These are phyloP conservation scores for Pharus latifolius DNA, from an alignment of 176 grass and related monocot species.

Conservation along the genomic window DNA sequence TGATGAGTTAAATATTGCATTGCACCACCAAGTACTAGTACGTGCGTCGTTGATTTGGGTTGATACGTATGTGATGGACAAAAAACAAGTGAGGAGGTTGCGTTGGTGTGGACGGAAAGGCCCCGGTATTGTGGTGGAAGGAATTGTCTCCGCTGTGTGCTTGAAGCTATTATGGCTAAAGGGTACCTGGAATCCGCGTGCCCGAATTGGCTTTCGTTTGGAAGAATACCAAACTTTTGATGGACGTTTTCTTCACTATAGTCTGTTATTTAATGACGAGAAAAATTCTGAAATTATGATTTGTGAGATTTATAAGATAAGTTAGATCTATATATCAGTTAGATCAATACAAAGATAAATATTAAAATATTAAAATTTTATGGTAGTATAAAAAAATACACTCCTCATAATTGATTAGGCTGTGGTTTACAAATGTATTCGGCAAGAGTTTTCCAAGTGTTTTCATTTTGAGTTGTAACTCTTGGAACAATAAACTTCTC, in stretches of 20 bases:
- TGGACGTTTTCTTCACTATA: neutral
- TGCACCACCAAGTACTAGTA: neutral
- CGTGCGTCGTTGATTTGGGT: neutral
- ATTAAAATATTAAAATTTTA: no score
- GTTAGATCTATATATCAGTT: no score
- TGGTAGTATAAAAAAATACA: no score
- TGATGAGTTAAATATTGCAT: neutral
- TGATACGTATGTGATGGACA: neutral
- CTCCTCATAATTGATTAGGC: no score
- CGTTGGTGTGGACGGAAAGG: constrained; percentile 16
- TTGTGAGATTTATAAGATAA: no score
- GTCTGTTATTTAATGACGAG: no score
- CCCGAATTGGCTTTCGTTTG: neutral
- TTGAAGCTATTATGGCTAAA: constrained; percentile 33
- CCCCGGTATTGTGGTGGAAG: neutral
- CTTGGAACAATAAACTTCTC: no score
- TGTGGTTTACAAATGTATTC: no score
- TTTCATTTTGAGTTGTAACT: no score
- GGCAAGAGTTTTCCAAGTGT: no score
- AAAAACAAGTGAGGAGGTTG: neutral
- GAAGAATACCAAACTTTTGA: neutral
- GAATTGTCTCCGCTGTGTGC: constrained; percentile 28
- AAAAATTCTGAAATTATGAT: no score
- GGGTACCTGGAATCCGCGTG: constrained; percentile 13
- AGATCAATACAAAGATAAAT: no score